Conservation (phyloP, 106 monocot genomes). For the Dendrobium nobile region DNA sequence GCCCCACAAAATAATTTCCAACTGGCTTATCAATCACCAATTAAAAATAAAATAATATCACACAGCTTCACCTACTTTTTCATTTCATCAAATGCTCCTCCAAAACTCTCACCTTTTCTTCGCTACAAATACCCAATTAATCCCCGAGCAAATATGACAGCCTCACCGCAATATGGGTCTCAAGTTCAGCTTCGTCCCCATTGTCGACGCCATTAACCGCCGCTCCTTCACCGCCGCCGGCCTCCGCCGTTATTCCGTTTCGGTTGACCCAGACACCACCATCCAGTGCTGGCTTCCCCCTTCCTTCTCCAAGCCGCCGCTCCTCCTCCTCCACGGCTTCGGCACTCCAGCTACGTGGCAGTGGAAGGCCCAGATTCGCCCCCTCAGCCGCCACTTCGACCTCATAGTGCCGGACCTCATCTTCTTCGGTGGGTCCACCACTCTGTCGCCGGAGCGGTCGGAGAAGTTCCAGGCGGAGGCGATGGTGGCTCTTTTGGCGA, state of each 20-base stretch:
- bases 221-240: conserved; percentile 13
- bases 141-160: too few species aligned
- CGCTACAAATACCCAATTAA: too few species aligned
- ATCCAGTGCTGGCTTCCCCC: conserved; percentile 10
- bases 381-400: not conserved
- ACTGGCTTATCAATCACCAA: too few species aligned
- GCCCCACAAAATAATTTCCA: too few species aligned
- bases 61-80: too few species aligned
- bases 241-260: not conserved
- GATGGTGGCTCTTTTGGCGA: not conserved
- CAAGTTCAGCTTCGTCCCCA: not conserved
- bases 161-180: not conserved
- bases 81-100: too few species aligned
- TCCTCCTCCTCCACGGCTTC: not conserved
- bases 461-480: conserved; percentile 7
- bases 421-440: conserved; percentile 22
- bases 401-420: conserved; percentile 8
- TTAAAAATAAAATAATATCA: too few species aligned
- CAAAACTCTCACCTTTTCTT: too few species aligned
- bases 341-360: not conserved
- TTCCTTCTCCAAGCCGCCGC: not conserved
- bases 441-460: conserved; percentile 6
- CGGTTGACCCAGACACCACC: conserved; percentile 19
- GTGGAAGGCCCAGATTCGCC: not conserved
- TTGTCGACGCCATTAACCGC: conserved; percentile 4